Conservation (phyloP, 257 asterid species). For the Misopates orontium region DNA sequence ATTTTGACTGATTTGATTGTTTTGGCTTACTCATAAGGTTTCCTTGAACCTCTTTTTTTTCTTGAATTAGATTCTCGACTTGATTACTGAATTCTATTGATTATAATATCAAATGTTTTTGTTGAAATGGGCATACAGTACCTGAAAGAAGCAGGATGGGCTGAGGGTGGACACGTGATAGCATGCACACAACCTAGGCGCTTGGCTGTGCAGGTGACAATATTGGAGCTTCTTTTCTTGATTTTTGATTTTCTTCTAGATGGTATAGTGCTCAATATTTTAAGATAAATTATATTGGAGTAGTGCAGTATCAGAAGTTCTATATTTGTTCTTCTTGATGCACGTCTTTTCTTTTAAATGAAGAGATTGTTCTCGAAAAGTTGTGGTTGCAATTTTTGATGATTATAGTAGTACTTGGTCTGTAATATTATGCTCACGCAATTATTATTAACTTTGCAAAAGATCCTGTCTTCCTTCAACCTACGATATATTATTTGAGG, state of each 20-base stretch:
- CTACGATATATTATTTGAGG: too few relatives aligned
- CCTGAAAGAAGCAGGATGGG: conserved; percentile 96
- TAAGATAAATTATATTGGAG: neutral
- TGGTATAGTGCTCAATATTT: neutral
- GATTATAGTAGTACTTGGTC: too few relatives aligned
- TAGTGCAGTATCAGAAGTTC: neutral
- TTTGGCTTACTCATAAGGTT: neutral
- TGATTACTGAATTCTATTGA: neutral
- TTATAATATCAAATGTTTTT: neutral
- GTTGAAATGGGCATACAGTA: conserved; percentile 43
- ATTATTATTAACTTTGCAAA: too few relatives aligned
- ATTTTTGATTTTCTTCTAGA: neutral
- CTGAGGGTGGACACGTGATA: conserved; percentile 85
- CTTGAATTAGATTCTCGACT: neutral
- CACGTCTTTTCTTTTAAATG: neutral
- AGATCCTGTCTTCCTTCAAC: too few relatives aligned
- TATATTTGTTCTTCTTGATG: neutral
- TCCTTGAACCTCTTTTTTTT: neutral
- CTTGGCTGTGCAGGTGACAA: conserved; percentile 86
- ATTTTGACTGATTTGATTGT: too few relatives aligned
- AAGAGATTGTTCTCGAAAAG: too few relatives aligned
- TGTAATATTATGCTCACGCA: too few relatives aligned
- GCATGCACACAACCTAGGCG: conserved; percentile 98
- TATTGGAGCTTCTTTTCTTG: neutral
- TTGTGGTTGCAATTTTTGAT: too few relatives aligned